Conservation (phyloP, 176 grass and related monocot genomes). For the Cenchrus fungigraminus region DNA sequence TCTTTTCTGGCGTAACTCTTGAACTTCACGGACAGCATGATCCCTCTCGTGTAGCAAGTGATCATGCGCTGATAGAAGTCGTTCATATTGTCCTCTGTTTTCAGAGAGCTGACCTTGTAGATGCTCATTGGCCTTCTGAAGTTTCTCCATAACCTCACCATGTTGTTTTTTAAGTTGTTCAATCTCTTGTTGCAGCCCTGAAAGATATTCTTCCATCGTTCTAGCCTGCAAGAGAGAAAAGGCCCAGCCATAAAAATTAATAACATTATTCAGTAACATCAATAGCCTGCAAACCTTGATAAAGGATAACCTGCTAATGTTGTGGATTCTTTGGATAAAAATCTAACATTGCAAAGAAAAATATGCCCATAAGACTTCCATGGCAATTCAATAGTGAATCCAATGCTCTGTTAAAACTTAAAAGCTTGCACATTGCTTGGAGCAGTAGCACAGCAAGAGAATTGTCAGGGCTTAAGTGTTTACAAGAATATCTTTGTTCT, state of each 20-base stretch:
- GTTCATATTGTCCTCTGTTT: slow-evolving; percentile 33
- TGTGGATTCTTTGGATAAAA: not conserved
- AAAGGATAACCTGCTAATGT: not conserved
- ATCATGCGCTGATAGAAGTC: slow-evolving; percentile 49
- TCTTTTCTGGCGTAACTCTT: slow-evolving; percentile 54
- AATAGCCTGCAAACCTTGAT: not conserved
- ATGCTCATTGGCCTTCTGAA: slow-evolving; percentile 37
- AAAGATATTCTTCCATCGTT: slow-evolving; percentile 47
- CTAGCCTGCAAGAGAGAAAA: slow-evolving; percentile 35
- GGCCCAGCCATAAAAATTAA: not conserved
- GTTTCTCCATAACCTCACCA: slow-evolving; percentile 24
- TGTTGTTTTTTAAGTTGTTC: slow-evolving; percentile 33
- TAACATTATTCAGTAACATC: slow-evolving; percentile 15
- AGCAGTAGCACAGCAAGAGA: not conserved
- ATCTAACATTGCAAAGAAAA: not conserved
- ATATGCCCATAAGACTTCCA: not conserved
- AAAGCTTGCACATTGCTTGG: slow-evolving; percentile 4
- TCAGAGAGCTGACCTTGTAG: slow-evolving; percentile 46
- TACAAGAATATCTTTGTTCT: not conserved
- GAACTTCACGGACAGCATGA: slow-evolving; percentile 45
- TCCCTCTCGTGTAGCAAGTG: slow-evolving; percentile 47
- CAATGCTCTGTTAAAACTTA: not conserved
- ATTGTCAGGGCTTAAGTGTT: no score
- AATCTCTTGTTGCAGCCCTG: slow-evolving; percentile 34
- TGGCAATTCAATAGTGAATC: slow-evolving; percentile 1